Base-by-base conservation (phyloP, 441 rosid species). In the Populus hybrid region DNA sequence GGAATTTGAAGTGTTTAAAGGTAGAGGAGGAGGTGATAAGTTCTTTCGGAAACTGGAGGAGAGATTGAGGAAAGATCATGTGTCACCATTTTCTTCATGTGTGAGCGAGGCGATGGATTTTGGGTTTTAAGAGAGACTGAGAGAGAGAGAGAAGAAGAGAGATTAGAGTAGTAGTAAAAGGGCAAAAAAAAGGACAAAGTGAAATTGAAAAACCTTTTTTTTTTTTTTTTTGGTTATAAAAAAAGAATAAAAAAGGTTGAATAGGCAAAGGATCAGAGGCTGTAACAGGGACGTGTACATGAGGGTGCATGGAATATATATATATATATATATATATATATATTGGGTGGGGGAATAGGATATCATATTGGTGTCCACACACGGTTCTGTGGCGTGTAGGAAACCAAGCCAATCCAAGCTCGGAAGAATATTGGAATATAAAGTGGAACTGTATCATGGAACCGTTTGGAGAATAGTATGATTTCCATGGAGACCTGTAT, bases 21-120 rank as follows among this genome's bases (percentile, higher is more conserved):
- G 82, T 90, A 92, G 72, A 91, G 87, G 21, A 92, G 94, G 75
- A 89, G 91, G 79, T 71, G 88, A 84, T 85, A 86, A 30, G 80
- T 78, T 75, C 75, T 78, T 71, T 50, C 77, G 73, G 85, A 82
- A 73, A 79, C 70, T 24, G 80, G 84, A 72, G 89, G 85, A 72
- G 84, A 84, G 82, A 85, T 20, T 20, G 87, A 80, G 46, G 87
- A 76, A 77, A 78, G 73, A 26, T 46, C 57, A 46, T 32, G 74
- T 24, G 28, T 57, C 72, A 42, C 70, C 84, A 78, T 79, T 77
- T 79, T 82, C 82, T 81, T 83, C 72, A 20, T 81, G 75, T 1
- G 63, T 6, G 74, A 70, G 28, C 69, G 34, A 73, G 50, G 80
- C 36, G 34, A 71, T 64, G 63, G 23, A 36, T 38, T 30, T 75